Evolutionary conservation across 2,329 filamentous ascomycete genomes (phyloP), one percentile per base, ranked within the genome.

Genomic region (Aquanectria penicillioides): DNA sequence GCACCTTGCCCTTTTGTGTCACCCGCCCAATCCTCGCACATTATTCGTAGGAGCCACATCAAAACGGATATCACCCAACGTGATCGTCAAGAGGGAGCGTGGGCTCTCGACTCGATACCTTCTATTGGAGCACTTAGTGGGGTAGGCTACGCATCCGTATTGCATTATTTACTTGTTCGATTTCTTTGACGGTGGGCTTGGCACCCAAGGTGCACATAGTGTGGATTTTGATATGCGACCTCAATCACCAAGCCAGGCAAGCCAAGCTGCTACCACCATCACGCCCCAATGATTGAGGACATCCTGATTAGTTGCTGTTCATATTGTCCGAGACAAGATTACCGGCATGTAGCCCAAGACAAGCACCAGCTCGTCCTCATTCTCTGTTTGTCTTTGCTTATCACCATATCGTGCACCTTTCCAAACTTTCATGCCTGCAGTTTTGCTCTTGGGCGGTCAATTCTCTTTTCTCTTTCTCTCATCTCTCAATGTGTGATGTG

Each of bases 401-500:
- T 20, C 22, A 20, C 28, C 28, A 20, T 17, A 37, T 46, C 38
- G 10, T 29, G 18, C 10, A 51, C 22, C 40, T 28, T n/a, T 25
- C 25, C 34, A 34, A 15, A 33, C 40, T 12, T 10, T 40, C 25
- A 29, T 37, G 17, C 28, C 18, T 40, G 18, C 43, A 48, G 15
- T 22, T 36, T 41, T 17, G 11, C 29, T 46, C 23, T 18, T 12
- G 15, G 26, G 36, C 22, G 17, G 29, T 47, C 28, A 28, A 25
- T 26, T 26, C 17, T 20, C 33, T 44, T 54, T 37, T 47, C 33
- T 23, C 31, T 46, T 51, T 26, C 41, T 23, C 34, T 34, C 31
- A 28, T 46, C 36, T 25, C 36, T 58, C 54, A 57, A 40, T 61
- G 28, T 57, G 55, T 43, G 37, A 59, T 54, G 47, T 59, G 50